Conservation (phyloP, 352 stramenopile species). For the Pythium graminicola region DNA sequence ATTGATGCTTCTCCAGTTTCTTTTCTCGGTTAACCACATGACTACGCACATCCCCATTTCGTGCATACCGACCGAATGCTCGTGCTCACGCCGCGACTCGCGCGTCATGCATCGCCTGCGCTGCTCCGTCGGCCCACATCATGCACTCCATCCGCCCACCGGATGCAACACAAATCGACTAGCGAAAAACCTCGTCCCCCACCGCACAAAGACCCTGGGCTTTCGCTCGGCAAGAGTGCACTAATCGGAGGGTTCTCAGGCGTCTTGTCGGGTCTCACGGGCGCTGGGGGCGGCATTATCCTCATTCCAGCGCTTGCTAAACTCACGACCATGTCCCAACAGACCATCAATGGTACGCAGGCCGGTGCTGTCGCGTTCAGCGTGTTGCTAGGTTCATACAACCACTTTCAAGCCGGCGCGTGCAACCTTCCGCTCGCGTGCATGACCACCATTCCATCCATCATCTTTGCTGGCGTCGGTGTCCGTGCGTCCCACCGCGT, state of each 20-base stretch:
- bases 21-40: neutral
- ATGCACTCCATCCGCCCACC: neutral
- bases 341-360: slow-evolving; percentile 77
- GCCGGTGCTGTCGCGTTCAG: slow-evolving; percentile 62
- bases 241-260: slow-evolving; percentile 43
- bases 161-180: too few species aligned
- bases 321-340: slow-evolving; percentile 64
- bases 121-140: neutral
- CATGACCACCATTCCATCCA: slow-evolving; percentile 53
- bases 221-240: neutral
- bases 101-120: neutral
- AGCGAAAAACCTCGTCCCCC: too few species aligned
- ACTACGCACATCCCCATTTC: neutral
- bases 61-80: too few species aligned
- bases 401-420: slow-evolving; percentile 49
- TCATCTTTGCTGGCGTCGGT: slow-evolving; percentile 66
- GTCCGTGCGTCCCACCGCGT: slow-evolving; percentile 58
- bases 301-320: slow-evolving; percentile 73
- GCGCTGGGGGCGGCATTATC: slow-evolving; percentile 61
- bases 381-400: slow-evolving; percentile 52
- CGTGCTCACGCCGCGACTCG: neutral
- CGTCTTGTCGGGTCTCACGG: slow-evolving; percentile 63
- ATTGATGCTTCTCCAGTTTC: neutral
- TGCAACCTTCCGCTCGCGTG: slow-evolving; percentile 73
- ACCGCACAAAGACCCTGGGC: neutral